These are phyloP conservation scores for Crithidia brevicula DNA, from an alignment of 208 protist species.

Conservation along the genomic window DNA sequence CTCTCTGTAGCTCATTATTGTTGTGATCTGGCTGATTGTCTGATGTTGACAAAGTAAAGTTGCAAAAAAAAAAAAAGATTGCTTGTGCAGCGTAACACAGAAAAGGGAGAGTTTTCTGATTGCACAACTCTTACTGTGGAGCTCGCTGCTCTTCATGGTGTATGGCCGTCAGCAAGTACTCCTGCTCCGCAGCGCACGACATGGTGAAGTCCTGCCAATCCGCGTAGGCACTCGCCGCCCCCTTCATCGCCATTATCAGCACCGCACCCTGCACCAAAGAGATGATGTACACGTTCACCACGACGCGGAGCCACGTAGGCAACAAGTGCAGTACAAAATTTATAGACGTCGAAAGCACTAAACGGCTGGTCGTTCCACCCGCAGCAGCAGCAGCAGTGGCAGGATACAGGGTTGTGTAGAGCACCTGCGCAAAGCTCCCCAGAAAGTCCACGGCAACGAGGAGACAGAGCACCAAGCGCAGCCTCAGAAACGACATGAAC, in stretches of 20 bases:
- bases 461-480: slow-evolving; percentile 40
- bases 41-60: too few relatives aligned
- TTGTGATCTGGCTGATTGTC: too few relatives aligned
- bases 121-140: too few relatives aligned
- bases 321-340: slow-evolving; percentile 11
- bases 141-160: neutral
- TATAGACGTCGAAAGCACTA: neutral
- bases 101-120: neutral
- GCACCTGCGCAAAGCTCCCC: slow-evolving; percentile 20
- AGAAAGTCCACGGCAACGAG: slow-evolving; percentile 25
- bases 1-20: too few relatives aligned
- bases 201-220: slow-evolving; percentile 27
- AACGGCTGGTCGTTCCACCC: neutral
- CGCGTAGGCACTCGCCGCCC: slow-evolving; percentile 21
- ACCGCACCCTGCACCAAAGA: slow-evolving; percentile 11
- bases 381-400: neutral
- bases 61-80: too few relatives aligned
- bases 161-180: slow-evolving; percentile 12
- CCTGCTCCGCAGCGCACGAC: slow-evolving; percentile 29
- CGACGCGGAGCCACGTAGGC: slow-evolving; percentile 14
- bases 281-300: slow-evolving; percentile 25
- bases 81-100: too few relatives aligned
- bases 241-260: slow-evolving; percentile 25
- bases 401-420: neutral
- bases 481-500: slow-evolving; percentile 32